These are phyloP conservation scores for Gynostemma pentaphyllum DNA, from an alignment of 306 rosid genomes.

Conservation along the genomic window DNA sequence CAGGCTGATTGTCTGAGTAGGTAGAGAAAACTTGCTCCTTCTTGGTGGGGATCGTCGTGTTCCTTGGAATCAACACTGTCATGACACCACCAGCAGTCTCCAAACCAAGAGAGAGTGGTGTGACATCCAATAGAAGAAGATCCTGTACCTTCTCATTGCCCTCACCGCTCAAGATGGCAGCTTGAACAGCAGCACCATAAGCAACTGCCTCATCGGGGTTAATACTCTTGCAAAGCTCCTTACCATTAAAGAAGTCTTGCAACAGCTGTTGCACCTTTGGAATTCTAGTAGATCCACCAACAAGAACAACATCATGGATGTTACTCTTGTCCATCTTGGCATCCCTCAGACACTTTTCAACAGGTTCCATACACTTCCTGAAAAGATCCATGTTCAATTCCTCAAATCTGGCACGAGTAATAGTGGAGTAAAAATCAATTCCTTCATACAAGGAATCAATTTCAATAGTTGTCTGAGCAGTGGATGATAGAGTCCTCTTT, in stretches of 20 bases:
- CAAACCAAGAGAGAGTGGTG: constrained; percentile 57
- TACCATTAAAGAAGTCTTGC: constrained; percentile 55
- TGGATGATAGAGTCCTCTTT: constrained; percentile 47
- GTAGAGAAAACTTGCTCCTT: constrained; percentile 75
- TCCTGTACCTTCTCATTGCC: constrained; percentile 79
- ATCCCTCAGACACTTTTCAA: constrained; percentile 61
- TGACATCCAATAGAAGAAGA: constrained; percentile 55
- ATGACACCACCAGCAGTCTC: constrained; percentile 73
- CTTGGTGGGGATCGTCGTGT: constrained; percentile 69
- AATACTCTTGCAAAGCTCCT: constrained; percentile 66
- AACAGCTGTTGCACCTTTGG: constrained; percentile 61
- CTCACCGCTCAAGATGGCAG: constrained; percentile 59
- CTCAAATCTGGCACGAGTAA: constrained; percentile 61
- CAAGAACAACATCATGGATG: constrained; percentile 54
- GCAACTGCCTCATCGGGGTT: constrained; percentile 73
- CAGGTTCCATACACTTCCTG: constrained; percentile 65
- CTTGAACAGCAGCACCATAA: constrained; percentile 64
- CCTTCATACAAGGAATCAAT: constrained; percentile 67
- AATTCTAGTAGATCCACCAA: constrained; percentile 65
- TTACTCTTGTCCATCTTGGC: constrained; percentile 61
- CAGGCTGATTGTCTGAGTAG: constrained; percentile 69
- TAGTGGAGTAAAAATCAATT: constrained; percentile 52
- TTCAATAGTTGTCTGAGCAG: constrained; percentile 62
- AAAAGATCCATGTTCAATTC: constrained; percentile 65
- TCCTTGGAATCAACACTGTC: constrained; percentile 63